Base-by-base conservation (phyloP, 371 early-diverging fungal species). In the Lichtheimia ramosa region DNA sequence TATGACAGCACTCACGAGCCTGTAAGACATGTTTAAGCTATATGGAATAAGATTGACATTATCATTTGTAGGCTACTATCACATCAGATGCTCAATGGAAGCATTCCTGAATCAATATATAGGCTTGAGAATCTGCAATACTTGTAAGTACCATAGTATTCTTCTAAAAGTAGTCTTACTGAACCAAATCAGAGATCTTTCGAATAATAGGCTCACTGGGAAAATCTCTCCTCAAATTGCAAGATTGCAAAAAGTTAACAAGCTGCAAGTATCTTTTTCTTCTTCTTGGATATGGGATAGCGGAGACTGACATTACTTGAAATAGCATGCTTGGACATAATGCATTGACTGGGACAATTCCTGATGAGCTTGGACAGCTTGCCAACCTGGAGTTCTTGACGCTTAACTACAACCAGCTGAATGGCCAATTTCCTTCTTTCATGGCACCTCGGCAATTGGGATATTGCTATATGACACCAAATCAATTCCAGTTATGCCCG, bases 161-260 rank as follows among this genome's bases (percentile, higher is more conserved):
- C 12, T 6, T 1, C 12, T 16, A 28, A 18, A 25, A 43, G 12
- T 51, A 24, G 10, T 12, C 25, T 51, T 51, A 24, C 18, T 27
- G 21, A 46, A 50, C 50, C 16, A 14, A 13, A 16, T 16, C 55
- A 79, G 77, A 5, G 81, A 85, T 57, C 59, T 85, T 12, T 78
- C 83, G 23, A 77, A 76, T 46, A 85, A 85, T 49, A 70, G 79
- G 15, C 59, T 85, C n/a, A 72, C 73, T 25, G 82, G 83, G 10
- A 39, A 41, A 20, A 63, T 85, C 34, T 82, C 79, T 8, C 58
- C 59, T 25, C 73, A 72, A 15, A 64, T 79, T 15, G 70, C 79
- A n/a, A 78, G 73, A 7, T 61, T 81, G 24, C 61, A 65, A 3
- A 73, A 70, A 4, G 48, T 84, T 27, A 65, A 66, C 39, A 68